phyloP scores from a whole-genome alignment of 345 rosid genomes.

The Gossypium arboreum region DNA sequence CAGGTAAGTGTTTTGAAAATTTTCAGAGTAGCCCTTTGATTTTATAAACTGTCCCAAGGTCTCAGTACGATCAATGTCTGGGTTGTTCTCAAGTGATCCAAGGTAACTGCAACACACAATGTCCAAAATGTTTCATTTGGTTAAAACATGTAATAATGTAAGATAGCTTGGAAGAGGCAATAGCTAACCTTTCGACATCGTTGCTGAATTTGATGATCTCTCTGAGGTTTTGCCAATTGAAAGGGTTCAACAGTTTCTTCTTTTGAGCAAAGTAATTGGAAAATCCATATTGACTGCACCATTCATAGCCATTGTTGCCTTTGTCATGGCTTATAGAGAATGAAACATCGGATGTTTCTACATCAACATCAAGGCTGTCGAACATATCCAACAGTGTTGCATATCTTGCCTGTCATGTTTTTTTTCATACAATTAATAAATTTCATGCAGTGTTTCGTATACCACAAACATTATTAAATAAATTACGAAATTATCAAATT shows the following conservation, averaged over 20 bases:
- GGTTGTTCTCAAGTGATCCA: slow-evolving; percentile 56
- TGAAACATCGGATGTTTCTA: slow-evolving; percentile 77
- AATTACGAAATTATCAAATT: no score
- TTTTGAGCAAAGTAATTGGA: slow-evolving; percentile 66
- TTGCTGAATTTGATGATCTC: slow-evolving; percentile 62
- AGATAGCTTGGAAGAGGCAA: neutral
- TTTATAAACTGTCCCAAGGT: slow-evolving; percentile 67
- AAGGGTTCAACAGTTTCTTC: slow-evolving; percentile 50
- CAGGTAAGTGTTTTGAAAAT: slow-evolving; percentile 75
- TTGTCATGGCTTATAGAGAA: slow-evolving; percentile 78
- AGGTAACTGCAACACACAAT: slow-evolving; percentile 37
- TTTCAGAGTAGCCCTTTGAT: slow-evolving; percentile 65
- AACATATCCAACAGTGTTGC: slow-evolving; percentile 85
- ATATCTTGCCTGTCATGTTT: slow-evolving; percentile 58
- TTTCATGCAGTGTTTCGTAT: neutral
- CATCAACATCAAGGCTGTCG: slow-evolving; percentile 70
- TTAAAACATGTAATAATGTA: neutral
- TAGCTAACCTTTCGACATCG: slow-evolving; percentile 47
- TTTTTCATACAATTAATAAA: no score
- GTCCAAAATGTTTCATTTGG: neutral
- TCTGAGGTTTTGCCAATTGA: slow-evolving; percentile 72
- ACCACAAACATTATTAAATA: no score
- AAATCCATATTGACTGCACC: slow-evolving; percentile 80
- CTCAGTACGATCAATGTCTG: slow-evolving; percentile 54
- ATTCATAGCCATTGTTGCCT: slow-evolving; percentile 64